These are phyloP conservation scores for Diaporthe longicolla DNA, from an alignment of 2,329 filamentous ascomycete genomes.

Conservation along the genomic window DNA sequence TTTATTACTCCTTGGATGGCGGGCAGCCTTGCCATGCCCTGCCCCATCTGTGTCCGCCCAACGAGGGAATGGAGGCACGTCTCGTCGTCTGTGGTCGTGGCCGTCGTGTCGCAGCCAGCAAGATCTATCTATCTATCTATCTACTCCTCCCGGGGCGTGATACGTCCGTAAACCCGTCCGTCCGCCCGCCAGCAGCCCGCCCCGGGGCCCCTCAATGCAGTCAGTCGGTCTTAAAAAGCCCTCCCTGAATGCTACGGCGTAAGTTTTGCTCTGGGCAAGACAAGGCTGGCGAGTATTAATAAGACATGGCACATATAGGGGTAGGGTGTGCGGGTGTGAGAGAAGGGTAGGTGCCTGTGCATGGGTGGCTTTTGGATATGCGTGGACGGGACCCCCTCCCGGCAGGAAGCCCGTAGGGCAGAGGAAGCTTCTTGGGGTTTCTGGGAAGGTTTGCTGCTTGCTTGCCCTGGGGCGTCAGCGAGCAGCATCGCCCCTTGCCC, in stretches of 20 bases:
- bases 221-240: no score
- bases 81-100: no score
- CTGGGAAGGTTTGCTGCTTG: constrained; percentile 3
- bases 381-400: not conserved
- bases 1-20: not conserved
- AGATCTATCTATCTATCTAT: no score
- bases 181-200: not conserved
- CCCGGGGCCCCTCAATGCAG: no score
- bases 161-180: no score
- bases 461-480: not conserved
- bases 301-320: constrained; percentile 8
- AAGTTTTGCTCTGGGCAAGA: constrained; percentile 1
- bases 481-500: constrained; percentile 11
- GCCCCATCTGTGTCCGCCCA: no score
- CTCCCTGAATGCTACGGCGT: constrained; percentile 10
- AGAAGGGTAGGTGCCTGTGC: not conserved
- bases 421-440: constrained; percentile 19
- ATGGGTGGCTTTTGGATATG: no score
- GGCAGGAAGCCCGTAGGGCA: constrained; percentile 30
- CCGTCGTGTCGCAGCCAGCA: no score
- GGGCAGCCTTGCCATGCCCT: not conserved
- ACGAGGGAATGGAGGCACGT: no score
- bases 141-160: no score
- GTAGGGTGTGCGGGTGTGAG: no score
- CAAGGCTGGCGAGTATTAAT: not conserved